Evolutionary conservation across 2,329 filamentous ascomycete species (phyloP).

Genomic region (Harringtonia aguacate): DNA sequence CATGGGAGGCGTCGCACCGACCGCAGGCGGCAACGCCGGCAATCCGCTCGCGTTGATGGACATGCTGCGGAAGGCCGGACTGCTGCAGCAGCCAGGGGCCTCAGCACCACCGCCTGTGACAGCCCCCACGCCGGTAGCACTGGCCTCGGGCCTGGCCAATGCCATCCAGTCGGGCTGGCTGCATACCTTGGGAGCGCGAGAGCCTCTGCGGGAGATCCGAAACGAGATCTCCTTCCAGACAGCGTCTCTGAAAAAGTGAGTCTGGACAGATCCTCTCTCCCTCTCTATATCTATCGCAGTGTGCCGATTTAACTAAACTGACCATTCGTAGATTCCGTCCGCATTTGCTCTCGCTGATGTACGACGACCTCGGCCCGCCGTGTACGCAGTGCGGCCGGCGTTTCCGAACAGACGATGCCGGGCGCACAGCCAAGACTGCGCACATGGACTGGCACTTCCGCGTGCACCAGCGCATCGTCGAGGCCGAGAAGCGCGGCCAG

Average conservation of each 20-base stretch:
- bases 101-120: conserved; percentile 15
- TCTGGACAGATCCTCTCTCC: conserved; percentile 9
- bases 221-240: conserved; percentile 51
- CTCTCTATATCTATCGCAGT: too few species aligned
- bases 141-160: conserved; percentile 14
- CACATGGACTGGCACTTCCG: conserved; percentile 99
- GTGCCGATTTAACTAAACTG: too few species aligned
- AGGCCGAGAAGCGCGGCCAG: conserved; percentile 75
- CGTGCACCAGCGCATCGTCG: conserved; percentile 78
- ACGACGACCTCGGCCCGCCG: conserved; percentile 73
- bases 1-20: neutral
- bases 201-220: conserved; percentile 14
- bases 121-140: conserved; percentile 21
- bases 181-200: conserved; percentile 7
- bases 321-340: conserved; percentile 53
- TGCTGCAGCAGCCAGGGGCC: conserved; percentile 34
- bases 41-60: conserved; percentile 51
- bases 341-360: conserved; percentile 48
- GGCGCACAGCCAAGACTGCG: conserved; percentile 73
- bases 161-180: conserved; percentile 14
- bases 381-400: conserved; percentile 88
- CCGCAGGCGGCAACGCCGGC: neutral
- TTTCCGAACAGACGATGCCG: conserved; percentile 67
- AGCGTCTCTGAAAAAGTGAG: conserved; percentile 64
- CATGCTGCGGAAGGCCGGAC: conserved; percentile 56